A percentile compares a stretch with the other conserved stretches of the same genome.
phyloP scores from a whole-genome alignment of 495 filamentous ascomycete genomes.

The Penicillium steckii region DNA sequence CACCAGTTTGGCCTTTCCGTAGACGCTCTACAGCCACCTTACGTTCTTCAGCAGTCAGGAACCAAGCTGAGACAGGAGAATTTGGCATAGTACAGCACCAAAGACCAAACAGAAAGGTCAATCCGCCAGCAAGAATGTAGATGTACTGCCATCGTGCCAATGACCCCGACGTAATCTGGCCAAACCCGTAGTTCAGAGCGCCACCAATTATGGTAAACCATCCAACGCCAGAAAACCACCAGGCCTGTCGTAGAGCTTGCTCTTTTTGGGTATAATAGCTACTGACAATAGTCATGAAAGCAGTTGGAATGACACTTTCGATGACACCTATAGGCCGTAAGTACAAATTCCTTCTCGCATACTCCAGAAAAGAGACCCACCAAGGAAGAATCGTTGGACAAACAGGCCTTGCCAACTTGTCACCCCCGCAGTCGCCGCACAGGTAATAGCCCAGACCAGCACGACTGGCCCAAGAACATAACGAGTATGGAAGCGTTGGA shows the following conservation, averaged over 20 bases:
- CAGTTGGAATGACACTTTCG: constrained; percentile 66
- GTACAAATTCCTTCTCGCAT: background rate
- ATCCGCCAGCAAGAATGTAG: constrained; percentile 60
- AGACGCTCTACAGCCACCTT: constrained; percentile 55
- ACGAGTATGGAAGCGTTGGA: constrained; percentile 65
- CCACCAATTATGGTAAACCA: constrained; percentile 68
- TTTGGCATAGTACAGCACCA: constrained; percentile 59
- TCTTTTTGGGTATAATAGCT: constrained; percentile 68
- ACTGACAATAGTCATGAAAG: constrained; percentile 64
- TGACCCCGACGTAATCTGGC: constrained; percentile 54
- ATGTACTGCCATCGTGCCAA: constrained; percentile 67
- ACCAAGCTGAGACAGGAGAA: constrained; percentile 53
- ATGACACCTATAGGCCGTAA: constrained; percentile 50
- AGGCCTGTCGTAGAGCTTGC: constrained; percentile 63
- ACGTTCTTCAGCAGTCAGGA: constrained; percentile 48
- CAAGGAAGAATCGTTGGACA: constrained; percentile 68
- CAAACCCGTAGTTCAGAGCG: constrained; percentile 69
- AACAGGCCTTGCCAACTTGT: constrained; percentile 63
- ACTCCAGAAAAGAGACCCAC: constrained; percentile 13
- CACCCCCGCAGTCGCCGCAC: constrained; percentile 67
- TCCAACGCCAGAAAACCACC: constrained; percentile 68
- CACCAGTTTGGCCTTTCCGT: constrained; percentile 51
- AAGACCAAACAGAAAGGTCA: constrained; percentile 65
- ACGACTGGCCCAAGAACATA: constrained; percentile 62
- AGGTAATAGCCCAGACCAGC: constrained; percentile 64